phyloP scores from a whole-genome alignment of 805 yeast genomes.

The Priceomyces medius region DNA sequence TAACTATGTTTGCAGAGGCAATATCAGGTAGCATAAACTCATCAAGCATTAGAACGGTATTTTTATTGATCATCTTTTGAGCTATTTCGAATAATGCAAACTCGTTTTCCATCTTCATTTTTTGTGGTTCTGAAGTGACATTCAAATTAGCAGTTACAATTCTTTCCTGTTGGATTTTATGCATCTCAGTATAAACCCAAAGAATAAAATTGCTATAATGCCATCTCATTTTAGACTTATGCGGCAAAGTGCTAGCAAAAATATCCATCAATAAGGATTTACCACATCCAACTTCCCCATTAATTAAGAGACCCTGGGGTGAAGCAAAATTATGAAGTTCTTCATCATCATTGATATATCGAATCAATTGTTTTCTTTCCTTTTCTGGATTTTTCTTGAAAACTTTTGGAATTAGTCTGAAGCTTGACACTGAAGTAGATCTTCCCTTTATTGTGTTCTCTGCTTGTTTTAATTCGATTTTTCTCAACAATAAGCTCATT shows the following conservation, averaged over 20 bases:
- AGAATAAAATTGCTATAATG: slow-evolving; percentile 70
- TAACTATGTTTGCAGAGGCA: slow-evolving; percentile 68
- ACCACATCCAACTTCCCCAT: slow-evolving; percentile 74
- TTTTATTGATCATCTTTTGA: slow-evolving; percentile 55
- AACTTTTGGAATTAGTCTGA: slow-evolving; percentile 20
- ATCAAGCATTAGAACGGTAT: slow-evolving; percentile 62
- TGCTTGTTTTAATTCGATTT: slow-evolving; percentile 34
- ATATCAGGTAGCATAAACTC: slow-evolving; percentile 79
- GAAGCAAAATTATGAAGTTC: slow-evolving; percentile 52
- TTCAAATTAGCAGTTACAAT: slow-evolving; percentile 26
- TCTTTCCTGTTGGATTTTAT: slow-evolving; percentile 49
- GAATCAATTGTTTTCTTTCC: slow-evolving; percentile 43
- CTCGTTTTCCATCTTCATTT: slow-evolving; percentile 54
- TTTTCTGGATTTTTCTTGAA: slow-evolving; percentile 32
- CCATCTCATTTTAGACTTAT: slow-evolving; percentile 63
- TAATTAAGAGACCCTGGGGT: slow-evolving; percentile 63
- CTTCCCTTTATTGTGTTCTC: slow-evolving; percentile 14
- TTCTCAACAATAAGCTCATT: slow-evolving; percentile 39
- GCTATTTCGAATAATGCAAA: slow-evolving; percentile 66
- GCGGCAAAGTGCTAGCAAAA: slow-evolving; percentile 65
- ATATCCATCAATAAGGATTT: slow-evolving; percentile 73
- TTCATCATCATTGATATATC: slow-evolving; percentile 58
- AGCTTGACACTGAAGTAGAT: slow-evolving; percentile 12
- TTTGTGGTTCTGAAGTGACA: slow-evolving; percentile 14
- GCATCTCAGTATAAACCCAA: slow-evolving; percentile 66